These are phyloP conservation scores for Camellia granthamiana DNA, from an alignment of 148 eudicot species.

Conservation along the genomic window DNA sequence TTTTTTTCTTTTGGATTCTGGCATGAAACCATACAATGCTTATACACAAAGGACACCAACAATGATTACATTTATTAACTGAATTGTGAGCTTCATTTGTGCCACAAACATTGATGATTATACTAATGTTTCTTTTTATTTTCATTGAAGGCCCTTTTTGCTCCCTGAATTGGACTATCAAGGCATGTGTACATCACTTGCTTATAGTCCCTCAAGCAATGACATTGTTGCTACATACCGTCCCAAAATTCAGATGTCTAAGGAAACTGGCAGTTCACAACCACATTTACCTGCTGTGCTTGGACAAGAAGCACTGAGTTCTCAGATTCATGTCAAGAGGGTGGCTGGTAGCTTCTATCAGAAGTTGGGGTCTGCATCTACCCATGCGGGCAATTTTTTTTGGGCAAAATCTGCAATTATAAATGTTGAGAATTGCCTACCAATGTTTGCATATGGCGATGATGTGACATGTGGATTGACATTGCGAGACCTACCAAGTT, in stretches of 20 bases:
- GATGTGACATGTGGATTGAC: constrained; percentile 33
- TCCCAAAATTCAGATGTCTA: constrained; percentile 34
- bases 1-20: background rate
- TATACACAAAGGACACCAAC: background rate
- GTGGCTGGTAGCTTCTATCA: constrained; percentile 18
- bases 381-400: constrained; percentile 36
- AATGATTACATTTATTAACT: background rate
- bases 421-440: constrained; percentile 20
- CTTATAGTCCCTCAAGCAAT: constrained; percentile 34
- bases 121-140: background rate
- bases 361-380: constrained; percentile 28
- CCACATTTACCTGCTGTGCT: constrained; percentile 25
- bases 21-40: background rate
- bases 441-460: constrained; percentile 37
- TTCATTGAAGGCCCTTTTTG: constrained; percentile 30
- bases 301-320: constrained; percentile 26
- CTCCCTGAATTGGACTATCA: constrained; percentile 32
- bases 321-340: constrained; percentile 34
- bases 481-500: constrained; percentile 34
- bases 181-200: constrained; percentile 49
- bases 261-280: constrained; percentile 24
- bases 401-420: constrained; percentile 41
- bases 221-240: constrained; percentile 40
- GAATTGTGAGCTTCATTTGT: background rate
- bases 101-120: background rate